phyloP scores from a whole-genome alignment of 768 basidiomycete genomes.

The Termitomyces sp. region DNA sequence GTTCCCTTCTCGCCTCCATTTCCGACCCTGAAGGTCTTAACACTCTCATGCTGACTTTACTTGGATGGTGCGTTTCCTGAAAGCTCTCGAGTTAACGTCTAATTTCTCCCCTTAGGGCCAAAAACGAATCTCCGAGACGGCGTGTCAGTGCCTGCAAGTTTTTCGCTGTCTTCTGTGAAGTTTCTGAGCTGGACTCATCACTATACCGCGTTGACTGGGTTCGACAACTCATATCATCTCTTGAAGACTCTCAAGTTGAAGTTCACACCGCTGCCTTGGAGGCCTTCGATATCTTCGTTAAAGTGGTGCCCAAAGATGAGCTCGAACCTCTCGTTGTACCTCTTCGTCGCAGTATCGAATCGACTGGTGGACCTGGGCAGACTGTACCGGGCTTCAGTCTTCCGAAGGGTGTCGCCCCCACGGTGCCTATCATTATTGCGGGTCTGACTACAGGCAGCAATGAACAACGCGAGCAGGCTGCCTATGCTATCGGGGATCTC shows the following conservation, averaged over 20 bases:
- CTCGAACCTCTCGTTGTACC: slow-evolving; percentile 88
- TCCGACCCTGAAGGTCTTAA: slow-evolving; percentile 86
- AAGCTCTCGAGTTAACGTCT: not conserved
- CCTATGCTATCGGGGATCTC: slow-evolving; percentile 94
- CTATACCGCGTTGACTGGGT: slow-evolving; percentile 94
- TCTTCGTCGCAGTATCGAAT: slow-evolving; percentile 83
- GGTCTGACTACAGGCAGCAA: slow-evolving; percentile 94
- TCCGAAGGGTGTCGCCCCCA: slow-evolving; percentile 76
- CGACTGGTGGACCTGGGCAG: slow-evolving; percentile 70
- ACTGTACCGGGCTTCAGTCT: slow-evolving; percentile 83
- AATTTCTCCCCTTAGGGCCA: slow-evolving; percentile 53
- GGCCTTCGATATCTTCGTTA: slow-evolving; percentile 84
- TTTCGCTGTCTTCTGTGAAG: slow-evolving; percentile 80
- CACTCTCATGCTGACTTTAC: slow-evolving; percentile 79
- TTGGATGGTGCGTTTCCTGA: slow-evolving; percentile 67
- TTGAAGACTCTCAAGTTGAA: slow-evolving; percentile 71
- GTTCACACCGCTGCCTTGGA: slow-evolving; percentile 82
- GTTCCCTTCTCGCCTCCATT: slow-evolving; percentile 72
- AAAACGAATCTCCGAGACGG: slow-evolving; percentile 61
- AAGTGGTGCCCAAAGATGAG: slow-evolving; percentile 88
- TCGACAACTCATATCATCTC: slow-evolving; percentile 74
- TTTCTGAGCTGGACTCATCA: slow-evolving; percentile 73
- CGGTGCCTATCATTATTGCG: slow-evolving; percentile 84
- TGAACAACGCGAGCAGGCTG: slow-evolving; percentile 92
- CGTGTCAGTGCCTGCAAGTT: slow-evolving; percentile 76